A percentile compares a stretch with the other conserved stretches of the same genome.
These are phyloP conservation scores for Ustilago sp. DNA, from an alignment of 1,284 basidiomycete species.

Conservation along the genomic window DNA sequence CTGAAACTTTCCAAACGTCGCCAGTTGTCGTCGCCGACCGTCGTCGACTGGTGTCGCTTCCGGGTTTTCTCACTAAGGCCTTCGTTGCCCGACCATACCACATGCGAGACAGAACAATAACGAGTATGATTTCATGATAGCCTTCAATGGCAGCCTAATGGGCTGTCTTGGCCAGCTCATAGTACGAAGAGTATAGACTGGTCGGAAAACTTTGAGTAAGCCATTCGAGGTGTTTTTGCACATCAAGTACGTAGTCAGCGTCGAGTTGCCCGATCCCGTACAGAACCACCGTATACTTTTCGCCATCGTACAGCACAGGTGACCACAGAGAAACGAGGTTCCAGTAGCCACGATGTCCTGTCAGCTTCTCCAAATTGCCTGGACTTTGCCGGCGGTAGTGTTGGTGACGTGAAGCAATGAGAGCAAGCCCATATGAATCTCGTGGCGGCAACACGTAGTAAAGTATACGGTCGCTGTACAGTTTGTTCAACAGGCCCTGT, in stretches of 20 bases:
- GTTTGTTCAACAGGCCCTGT: background rate
- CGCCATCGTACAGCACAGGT: constrained; percentile 5
- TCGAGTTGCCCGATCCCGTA: constrained; percentile 24
- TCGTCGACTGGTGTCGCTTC: too few species aligned
- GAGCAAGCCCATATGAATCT: background rate
- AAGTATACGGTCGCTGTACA: background rate
- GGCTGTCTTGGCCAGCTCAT: background rate
- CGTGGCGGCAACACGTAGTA: constrained; percentile 5
- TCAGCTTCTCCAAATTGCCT: background rate
- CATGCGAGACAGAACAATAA: background rate
- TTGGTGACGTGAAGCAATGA: constrained; percentile 5
- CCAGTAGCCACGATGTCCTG: background rate
- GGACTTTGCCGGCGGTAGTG: background rate
- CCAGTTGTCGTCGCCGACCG: background rate
- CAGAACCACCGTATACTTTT: constrained; percentile 9
- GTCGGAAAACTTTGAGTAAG: background rate
- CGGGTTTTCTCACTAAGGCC: background rate
- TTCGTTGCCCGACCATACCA: background rate
- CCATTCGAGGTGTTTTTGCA: background rate
- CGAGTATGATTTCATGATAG: too few species aligned
- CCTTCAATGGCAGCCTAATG: background rate
- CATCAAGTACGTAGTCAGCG: background rate
- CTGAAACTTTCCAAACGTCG: background rate
- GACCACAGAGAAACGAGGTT: constrained; percentile 27
- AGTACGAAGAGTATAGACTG: background rate